phyloP scores from a whole-genome alignment of 2,329 filamentous ascomycete genomes.

The Chaetomiaceae sp. region DNA sequence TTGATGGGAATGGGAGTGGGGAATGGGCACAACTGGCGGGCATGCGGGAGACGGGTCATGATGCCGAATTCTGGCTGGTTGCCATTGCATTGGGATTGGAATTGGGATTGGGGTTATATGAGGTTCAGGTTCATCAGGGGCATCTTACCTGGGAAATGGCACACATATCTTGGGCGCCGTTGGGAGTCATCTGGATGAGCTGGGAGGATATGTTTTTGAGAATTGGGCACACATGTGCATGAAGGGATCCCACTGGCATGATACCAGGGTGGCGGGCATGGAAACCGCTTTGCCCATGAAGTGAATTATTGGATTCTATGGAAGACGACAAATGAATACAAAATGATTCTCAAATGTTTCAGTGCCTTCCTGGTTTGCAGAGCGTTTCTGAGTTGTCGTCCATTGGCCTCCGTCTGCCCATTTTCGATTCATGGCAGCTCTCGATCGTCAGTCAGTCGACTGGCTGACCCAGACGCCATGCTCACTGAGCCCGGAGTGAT shows the following conservation, averaged over 20 bases:
- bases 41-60: background rate
- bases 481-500: too few species aligned
- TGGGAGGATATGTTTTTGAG: background rate
- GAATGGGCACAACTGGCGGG: background rate
- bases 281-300: background rate
- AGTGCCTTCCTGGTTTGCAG: too few species aligned
- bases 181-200: background rate
- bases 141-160: background rate
- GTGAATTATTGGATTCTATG: background rate
- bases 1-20: background rate
- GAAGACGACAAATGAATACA: too few species aligned
- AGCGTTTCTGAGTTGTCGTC: too few species aligned
- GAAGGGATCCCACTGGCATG: too few species aligned
- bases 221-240: background rate
- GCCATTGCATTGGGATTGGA: background rate
- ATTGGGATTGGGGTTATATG: too few species aligned
- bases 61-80: background rate
- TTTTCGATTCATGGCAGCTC: too few species aligned
- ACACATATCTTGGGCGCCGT: background rate
- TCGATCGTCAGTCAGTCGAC: too few species aligned
- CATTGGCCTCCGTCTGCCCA: too few species aligned
- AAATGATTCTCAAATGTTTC: too few species aligned
- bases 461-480: too few species aligned
- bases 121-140: background rate
- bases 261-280: slow-evolving; percentile 6